phyloP scores from a whole-genome alignment of 2,329 filamentous ascomycete genomes.

The Colletotrichum camelliae region DNA sequence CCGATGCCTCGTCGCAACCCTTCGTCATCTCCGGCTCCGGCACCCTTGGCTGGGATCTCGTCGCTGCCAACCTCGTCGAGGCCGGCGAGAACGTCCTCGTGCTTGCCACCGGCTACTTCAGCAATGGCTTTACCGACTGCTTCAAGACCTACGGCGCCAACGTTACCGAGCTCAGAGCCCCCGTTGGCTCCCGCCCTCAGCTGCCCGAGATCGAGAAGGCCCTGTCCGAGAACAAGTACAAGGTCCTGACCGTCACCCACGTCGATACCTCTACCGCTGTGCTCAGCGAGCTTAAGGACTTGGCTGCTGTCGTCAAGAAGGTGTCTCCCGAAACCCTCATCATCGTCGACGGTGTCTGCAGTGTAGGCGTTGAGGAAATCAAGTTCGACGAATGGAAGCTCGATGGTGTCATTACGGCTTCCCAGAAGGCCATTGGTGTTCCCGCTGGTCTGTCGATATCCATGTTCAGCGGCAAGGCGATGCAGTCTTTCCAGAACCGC shows the following conservation, averaged over 20 bases:
- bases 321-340: conserved; percentile 92
- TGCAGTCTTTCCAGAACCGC: conserved; percentile 79
- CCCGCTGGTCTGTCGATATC: conserved; percentile 93
- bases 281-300: conserved; percentile 83
- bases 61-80: conserved; percentile 92
- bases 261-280: conserved; percentile 98
- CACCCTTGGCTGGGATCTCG: conserved; percentile 95
- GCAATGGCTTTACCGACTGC: conserved; percentile 92
- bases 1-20: conserved; percentile 81
- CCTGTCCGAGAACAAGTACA: conserved; percentile 89
- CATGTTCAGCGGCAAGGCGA: conserved; percentile 89
- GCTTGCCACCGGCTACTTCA: conserved; percentile 96
- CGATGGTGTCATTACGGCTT: conserved; percentile 91
- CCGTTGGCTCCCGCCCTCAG: conserved; percentile 87
- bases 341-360: conserved; percentile 96
- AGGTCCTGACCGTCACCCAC: conserved; percentile 92
- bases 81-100: conserved; percentile 89
- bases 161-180: conserved; percentile 86
- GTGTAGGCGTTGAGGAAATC: conserved; percentile 94
- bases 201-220: conserved; percentile 88
- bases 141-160: conserved; percentile 90
- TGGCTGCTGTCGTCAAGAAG: conserved; percentile 81
- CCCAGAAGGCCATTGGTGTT: conserved; percentile 95
- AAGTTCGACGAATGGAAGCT: conserved; percentile 94
- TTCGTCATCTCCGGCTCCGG: conserved; percentile 94